Conservation (phyloP, 306 rosid species). For the Glycine tomentella region DNA sequence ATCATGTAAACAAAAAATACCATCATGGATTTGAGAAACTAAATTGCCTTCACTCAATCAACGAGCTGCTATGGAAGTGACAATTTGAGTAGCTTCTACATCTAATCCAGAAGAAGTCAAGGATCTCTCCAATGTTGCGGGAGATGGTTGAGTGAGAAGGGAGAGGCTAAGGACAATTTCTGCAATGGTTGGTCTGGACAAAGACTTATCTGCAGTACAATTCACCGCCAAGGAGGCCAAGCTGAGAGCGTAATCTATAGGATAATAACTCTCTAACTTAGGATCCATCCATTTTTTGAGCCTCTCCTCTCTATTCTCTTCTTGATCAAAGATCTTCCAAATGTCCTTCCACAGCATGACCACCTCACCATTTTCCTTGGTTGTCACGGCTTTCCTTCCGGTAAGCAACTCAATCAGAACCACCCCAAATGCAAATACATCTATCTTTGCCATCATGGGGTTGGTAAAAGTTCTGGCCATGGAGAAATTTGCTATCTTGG, state of each 20-base stretch:
- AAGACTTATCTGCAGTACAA: constrained; percentile 64
- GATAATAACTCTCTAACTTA: constrained; percentile 53
- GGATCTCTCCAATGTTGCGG: constrained; percentile 42
- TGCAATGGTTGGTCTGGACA: constrained; percentile 65
- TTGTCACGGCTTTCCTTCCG: constrained; percentile 62
- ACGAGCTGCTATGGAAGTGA: constrained; percentile 48
- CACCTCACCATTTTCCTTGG: constrained; percentile 64
- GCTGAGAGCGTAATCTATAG: constrained; percentile 63
- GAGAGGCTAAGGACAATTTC: constrained; percentile 67
- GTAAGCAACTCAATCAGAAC: constrained; percentile 74
- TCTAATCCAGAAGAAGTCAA: constrained; percentile 51
- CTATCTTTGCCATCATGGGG: constrained; percentile 60
- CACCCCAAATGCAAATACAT: constrained; percentile 77
- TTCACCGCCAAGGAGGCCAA: constrained; percentile 65
- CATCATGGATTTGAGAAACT: constrained; percentile 26
- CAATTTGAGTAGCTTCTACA: constrained; percentile 47
- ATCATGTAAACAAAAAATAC: constrained; percentile 20
- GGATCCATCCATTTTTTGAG: constrained; percentile 74
- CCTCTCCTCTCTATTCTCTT: constrained; percentile 60
- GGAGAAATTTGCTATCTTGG: constrained; percentile 79
- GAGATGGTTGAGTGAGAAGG: constrained; percentile 53
- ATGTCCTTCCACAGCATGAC: constrained; percentile 72
- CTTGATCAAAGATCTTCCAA: constrained; percentile 58
- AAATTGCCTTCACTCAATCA: constrained; percentile 45
- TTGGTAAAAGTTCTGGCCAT: constrained; percentile 66